Evolutionary conservation across 805 yeast species (phyloP).

Genomic region (Saturnispora kantuleensis): DNA sequence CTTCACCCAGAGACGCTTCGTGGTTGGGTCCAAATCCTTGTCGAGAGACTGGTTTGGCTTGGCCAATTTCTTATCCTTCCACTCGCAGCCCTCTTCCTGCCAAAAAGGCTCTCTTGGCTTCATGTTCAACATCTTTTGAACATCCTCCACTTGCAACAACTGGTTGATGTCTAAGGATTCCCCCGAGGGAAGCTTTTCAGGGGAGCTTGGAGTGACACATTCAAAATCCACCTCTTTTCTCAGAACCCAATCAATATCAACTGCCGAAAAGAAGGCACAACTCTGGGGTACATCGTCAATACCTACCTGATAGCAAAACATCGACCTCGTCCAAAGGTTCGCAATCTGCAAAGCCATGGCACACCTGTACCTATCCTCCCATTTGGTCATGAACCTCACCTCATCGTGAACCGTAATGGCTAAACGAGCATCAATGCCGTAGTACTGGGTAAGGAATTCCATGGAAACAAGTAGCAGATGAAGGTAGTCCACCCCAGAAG

Average conservation of each 20-base stretch:
- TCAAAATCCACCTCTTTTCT: conserved; percentile 90
- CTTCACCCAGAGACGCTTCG: conserved; percentile 19
- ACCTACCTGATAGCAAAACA: conserved; percentile 89
- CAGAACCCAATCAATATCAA: conserved; percentile 80
- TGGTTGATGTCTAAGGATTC: conserved; percentile 55
- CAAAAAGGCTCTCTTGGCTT: conserved; percentile 1
- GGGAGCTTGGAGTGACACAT: conserved; percentile 86
- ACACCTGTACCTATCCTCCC: conserved; percentile 63
- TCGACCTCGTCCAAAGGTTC: conserved; percentile 92
- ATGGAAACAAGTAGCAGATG: conserved; percentile 78
- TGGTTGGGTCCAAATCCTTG: conserved; percentile 16
- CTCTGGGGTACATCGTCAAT: conserved; percentile 85
- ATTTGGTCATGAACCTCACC: conserved; percentile 67
- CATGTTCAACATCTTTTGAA: conserved; percentile 19
- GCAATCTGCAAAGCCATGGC: conserved; percentile 82
- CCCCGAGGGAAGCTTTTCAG: conserved; percentile 64
- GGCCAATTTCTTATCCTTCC: neutral
- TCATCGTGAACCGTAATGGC: conserved; percentile 93
- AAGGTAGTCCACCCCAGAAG: conserved; percentile 94
- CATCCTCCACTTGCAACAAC: conserved; percentile 35
- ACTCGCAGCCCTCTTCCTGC: neutral
- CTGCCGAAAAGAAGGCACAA: conserved; percentile 90
- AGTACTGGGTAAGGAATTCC: conserved; percentile 67
- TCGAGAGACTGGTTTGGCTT: conserved; percentile 24
- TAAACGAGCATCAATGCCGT: conserved; percentile 63